Percentiles rank a stretch among this genome's conserved stretches.
These are phyloP conservation scores for Pistacia vera DNA, from an alignment of 345 rosid species.

Conservation along the genomic window DNA sequence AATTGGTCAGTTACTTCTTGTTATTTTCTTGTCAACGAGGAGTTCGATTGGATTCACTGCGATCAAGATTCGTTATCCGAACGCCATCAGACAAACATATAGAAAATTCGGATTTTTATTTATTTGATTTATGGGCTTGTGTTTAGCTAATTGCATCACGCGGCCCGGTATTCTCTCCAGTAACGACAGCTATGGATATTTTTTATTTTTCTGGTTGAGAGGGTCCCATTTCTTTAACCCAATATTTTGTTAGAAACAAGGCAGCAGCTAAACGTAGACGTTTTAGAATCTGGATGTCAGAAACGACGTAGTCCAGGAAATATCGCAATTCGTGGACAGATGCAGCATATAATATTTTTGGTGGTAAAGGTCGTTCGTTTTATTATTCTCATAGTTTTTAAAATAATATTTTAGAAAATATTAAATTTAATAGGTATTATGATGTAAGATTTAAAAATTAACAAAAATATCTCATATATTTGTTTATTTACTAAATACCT, in stretches of 20 bases:
- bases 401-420: too few relatives aligned
- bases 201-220: background rate
- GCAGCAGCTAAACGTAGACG: too few relatives aligned
- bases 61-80: slow-evolving; percentile 41
- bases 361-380: too few relatives aligned
- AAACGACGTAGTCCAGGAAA: background rate
- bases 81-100: slow-evolving; percentile 30
- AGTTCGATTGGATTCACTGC: slow-evolving; percentile 4
- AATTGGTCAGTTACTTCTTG: background rate
- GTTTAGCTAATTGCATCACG: slow-evolving; percentile 2
- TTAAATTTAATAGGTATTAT: too few relatives aligned
- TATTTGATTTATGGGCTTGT: background rate
- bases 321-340: background rate
- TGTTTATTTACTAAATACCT: too few relatives aligned
- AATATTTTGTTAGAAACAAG: too few relatives aligned
- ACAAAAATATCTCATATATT: too few relatives aligned
- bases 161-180: slow-evolving; percentile 12
- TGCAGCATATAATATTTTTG: too few relatives aligned
- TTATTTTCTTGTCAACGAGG: slow-evolving; percentile 12
- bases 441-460: too few relatives aligned
- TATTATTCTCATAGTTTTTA: too few relatives aligned
- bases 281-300: background rate
- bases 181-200: slow-evolving; percentile 17
- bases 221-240: background rate
- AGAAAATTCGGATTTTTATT: background rate